These are phyloP conservation scores for Erysiphe neolycopersici DNA, from an alignment of 2,329 filamentous ascomycete species.

Conservation along the genomic window DNA sequence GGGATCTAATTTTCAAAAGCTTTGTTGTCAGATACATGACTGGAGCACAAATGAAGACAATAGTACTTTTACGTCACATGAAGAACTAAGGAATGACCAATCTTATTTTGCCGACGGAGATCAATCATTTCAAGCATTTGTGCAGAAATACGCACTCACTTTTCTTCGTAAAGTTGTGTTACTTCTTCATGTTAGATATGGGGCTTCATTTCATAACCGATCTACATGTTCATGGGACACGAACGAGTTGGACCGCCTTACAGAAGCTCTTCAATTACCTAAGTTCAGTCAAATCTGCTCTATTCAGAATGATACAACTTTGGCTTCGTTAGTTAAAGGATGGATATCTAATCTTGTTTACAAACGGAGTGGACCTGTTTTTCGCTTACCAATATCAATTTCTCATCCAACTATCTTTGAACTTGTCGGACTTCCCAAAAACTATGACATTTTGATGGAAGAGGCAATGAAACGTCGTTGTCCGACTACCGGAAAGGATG, in stretches of 20 bases:
- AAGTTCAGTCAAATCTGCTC: slow-evolving; percentile 50
- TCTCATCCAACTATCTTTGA: slow-evolving; percentile 86
- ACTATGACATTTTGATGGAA: slow-evolving; percentile 79
- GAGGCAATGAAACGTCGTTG: slow-evolving; percentile 66
- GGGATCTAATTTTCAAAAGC: slow-evolving; percentile 6
- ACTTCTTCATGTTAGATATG: slow-evolving; percentile 66
- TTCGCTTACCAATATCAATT: slow-evolving; percentile 14
- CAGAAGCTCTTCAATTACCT: slow-evolving; percentile 47
- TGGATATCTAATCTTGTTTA: slow-evolving; percentile 32
- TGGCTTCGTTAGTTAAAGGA: slow-evolving; percentile 24
- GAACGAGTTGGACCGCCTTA: slow-evolving; percentile 61
- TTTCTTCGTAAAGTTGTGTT: slow-evolving; percentile 72
- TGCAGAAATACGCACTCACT: slow-evolving; percentile 61
- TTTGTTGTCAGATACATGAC: slow-evolving; percentile 7
- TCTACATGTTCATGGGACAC: slow-evolving; percentile 34
- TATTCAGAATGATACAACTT: slow-evolving; percentile 10
- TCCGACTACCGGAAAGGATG: slow-evolving; percentile 70
- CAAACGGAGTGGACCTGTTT: neutral
- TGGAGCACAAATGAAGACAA: neutral
- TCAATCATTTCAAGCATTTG: slow-evolving; percentile 28
- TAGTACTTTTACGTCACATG: slow-evolving; percentile 1
- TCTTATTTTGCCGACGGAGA: slow-evolving; percentile 23
- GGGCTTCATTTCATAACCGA: slow-evolving; percentile 59
- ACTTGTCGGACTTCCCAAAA: slow-evolving; percentile 70
- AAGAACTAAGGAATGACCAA: slow-evolving; percentile 25